These are phyloP conservation scores for Ceratocystis papillata DNA, from an alignment of 2,329 filamentous ascomycete species.

Conservation along the genomic window DNA sequence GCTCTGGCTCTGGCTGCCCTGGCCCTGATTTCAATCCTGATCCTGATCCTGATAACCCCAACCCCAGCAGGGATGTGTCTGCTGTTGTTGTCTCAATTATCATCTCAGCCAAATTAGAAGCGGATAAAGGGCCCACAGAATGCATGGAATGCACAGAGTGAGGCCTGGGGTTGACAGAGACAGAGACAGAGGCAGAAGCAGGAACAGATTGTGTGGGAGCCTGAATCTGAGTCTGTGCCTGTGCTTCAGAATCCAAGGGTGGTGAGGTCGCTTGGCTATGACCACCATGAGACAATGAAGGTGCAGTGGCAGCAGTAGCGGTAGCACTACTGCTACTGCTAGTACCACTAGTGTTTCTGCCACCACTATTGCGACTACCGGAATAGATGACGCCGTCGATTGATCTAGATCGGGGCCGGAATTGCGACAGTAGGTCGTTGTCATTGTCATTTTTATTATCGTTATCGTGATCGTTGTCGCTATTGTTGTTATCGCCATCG, in stretches of 20 bases:
- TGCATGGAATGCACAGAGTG: too few relatives aligned
- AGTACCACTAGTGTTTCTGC: too few relatives aligned
- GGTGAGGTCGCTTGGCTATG: background rate
- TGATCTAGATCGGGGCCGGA: too few relatives aligned
- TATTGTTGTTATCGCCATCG: background rate
- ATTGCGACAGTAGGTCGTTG: too few relatives aligned
- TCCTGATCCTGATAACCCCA: conserved; percentile 2
- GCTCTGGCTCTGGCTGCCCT: background rate
- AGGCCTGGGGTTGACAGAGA: conserved; percentile 14
- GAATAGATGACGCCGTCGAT: too few relatives aligned
- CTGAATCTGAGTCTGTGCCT: background rate
- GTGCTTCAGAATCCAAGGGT: background rate
- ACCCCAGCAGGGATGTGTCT: background rate
- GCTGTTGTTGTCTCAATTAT: conserved; percentile 9
- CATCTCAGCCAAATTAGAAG: conserved; percentile 15
- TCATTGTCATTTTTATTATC: too few relatives aligned
- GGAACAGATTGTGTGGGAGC: background rate
- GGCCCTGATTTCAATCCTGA: background rate
- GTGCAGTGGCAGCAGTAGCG: too few relatives aligned
- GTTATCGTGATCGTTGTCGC: too few relatives aligned
- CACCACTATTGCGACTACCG: too few relatives aligned
- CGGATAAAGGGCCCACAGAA: conserved; percentile 12
- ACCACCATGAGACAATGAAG: too few relatives aligned
- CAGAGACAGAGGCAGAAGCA: conserved; percentile 16
- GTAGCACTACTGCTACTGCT: too few relatives aligned